Evolutionary conservation across 805 yeast genomes (phyloP).

Genomic region (Pichia ethanolica): DNA sequence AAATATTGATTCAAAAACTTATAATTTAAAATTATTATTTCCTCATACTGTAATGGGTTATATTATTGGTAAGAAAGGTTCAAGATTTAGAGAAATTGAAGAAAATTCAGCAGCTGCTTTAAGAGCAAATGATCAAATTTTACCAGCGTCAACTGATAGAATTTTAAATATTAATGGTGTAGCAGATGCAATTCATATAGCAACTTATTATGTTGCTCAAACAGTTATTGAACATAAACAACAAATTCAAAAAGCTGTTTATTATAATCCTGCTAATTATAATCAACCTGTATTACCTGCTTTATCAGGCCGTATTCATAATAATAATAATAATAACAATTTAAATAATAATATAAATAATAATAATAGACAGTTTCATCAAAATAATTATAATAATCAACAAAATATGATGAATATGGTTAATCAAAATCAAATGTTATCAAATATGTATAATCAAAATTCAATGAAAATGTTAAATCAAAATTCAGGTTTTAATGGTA

Average conservation of each 20-base stretch:
- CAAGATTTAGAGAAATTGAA: slow-evolving; percentile 71
- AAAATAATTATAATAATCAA: background rate
- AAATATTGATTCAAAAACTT: slow-evolving; percentile 43
- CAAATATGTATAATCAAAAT: slow-evolving; percentile 3
- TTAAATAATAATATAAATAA: background rate
- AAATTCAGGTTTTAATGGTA: slow-evolving; percentile 1
- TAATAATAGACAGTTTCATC: background rate
- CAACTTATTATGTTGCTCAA: slow-evolving; percentile 65
- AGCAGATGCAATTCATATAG: slow-evolving; percentile 82
- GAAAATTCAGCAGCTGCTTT: slow-evolving; percentile 72
- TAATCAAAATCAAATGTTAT: slow-evolving; percentile 20
- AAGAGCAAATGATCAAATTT: slow-evolving; percentile 61
- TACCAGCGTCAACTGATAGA: slow-evolving; percentile 75
- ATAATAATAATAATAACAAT: background rate
- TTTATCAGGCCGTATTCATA: background rate
- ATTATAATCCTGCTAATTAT: slow-evolving; percentile 50
- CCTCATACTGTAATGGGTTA: slow-evolving; percentile 79
- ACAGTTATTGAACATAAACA: slow-evolving; percentile 57
- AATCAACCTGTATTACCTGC: slow-evolving; percentile 17
- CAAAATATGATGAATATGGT: slow-evolving; percentile 21
- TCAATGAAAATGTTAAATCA: slow-evolving; percentile 1
- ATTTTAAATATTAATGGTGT: slow-evolving; percentile 65
- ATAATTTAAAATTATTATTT: slow-evolving; percentile 53
- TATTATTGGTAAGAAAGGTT: slow-evolving; percentile 72
- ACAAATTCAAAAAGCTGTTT: slow-evolving; percentile 47